Conservation (phyloP, 805 yeast species). For the Lachancea waltii region DNA sequence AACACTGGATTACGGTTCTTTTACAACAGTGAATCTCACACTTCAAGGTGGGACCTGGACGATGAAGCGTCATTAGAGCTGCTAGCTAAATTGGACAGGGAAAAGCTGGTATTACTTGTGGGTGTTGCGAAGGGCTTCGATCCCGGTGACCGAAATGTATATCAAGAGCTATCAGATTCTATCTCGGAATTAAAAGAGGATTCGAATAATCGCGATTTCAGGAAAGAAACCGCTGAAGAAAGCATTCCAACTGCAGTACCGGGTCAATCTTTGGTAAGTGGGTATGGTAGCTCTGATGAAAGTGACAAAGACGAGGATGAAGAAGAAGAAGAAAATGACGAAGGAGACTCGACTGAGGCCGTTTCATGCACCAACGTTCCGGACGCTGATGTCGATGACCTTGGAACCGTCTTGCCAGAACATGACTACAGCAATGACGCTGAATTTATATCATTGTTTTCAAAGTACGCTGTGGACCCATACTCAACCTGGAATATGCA, state of each 20-base stretch:
- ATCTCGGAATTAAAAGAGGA: not conserved
- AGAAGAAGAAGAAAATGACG: constrained; percentile 13
- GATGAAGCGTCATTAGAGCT: constrained; percentile 26
- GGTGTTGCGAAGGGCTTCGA: constrained; percentile 23
- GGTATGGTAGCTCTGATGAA: constrained; percentile 20
- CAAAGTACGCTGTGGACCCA: constrained; percentile 35
- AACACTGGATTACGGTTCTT: constrained; percentile 39
- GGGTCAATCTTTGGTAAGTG: constrained; percentile 14
- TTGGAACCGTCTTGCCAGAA: constrained; percentile 11
- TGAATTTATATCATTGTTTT: constrained; percentile 34
- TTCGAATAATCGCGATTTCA: too few relatives aligned
- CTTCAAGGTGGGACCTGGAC: constrained; percentile 35
- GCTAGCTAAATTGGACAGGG: constrained; percentile 27
- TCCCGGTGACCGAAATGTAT: not conserved
- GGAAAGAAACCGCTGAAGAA: constrained; percentile 1
- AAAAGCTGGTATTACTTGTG: constrained; percentile 20
- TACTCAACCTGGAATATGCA: constrained; percentile 45
- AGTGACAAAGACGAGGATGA: constrained; percentile 15
- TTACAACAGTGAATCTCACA: constrained; percentile 26
- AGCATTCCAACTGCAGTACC: constrained; percentile 17
- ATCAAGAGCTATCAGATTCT: constrained; percentile 7
- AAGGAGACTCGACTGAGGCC: constrained; percentile 7
- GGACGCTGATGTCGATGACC: constrained; percentile 15
- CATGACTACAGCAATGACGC: constrained; percentile 2
- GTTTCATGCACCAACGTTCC: not conserved